Conservation (phyloP, 2,329 filamentous ascomycete species). For the Epicoccum nigrum region DNA sequence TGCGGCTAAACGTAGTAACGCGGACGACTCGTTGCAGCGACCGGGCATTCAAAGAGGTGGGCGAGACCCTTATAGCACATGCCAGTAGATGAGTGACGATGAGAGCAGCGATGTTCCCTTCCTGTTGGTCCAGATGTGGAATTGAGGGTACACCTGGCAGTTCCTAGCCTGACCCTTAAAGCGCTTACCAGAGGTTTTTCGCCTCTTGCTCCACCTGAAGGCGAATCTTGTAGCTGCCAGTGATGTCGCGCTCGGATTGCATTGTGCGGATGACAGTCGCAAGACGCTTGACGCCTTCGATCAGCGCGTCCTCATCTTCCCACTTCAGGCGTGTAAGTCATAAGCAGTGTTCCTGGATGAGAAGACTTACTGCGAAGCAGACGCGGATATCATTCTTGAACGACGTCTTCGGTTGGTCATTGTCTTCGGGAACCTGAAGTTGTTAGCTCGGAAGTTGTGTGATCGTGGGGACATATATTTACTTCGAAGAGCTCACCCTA, state of each 20-base stretch:
- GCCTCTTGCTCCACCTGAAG: constrained; percentile 25
- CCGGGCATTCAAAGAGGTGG: constrained; percentile 4
- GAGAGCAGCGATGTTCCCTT: not conserved
- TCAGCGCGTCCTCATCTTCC: constrained; percentile 69
- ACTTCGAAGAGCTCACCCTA: constrained; percentile 71
- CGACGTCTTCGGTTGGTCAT: constrained; percentile 51
- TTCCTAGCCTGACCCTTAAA: not conserved
- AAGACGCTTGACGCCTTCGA: constrained; percentile 71
- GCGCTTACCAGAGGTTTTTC: constrained; percentile 42
- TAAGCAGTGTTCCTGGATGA: not conserved
- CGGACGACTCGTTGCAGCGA: not conserved
- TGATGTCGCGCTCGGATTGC: constrained; percentile 37
- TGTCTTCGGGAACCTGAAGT: constrained; percentile 51
- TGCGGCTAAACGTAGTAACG: constrained; percentile 1
- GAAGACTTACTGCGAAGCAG: constrained; percentile 39
- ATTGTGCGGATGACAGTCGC: constrained; percentile 55
- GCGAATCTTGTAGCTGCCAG: constrained; percentile 19
- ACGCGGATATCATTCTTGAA: constrained; percentile 61
- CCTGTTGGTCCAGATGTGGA: not conserved
- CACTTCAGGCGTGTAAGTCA: constrained; percentile 42
- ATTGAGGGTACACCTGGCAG: not conserved
- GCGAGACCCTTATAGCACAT: not conserved
- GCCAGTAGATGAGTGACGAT: not conserved
- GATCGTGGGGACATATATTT: constrained; percentile 6
- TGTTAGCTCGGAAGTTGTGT: constrained; percentile 17